Percentiles rank a stretch among this genome's conserved stretches.
phyloP scores from a whole-genome alignment of 257 asterid genomes.

The Henckelia pumila region DNA sequence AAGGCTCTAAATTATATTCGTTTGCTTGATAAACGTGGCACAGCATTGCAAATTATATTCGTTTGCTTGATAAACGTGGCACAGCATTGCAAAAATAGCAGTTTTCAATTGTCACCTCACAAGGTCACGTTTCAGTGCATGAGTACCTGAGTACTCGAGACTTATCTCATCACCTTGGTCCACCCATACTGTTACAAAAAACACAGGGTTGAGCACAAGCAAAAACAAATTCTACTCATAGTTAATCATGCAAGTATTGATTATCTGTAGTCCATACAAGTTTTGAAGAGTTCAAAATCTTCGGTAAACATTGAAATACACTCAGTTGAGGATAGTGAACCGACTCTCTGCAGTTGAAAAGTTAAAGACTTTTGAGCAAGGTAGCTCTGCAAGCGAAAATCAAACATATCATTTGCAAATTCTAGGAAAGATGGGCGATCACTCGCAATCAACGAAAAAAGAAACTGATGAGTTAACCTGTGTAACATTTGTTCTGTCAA shows the following conservation, averaged over 20 bases:
- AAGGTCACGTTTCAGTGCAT: conserved; percentile 88
- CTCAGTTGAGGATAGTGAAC: conserved; percentile 62
- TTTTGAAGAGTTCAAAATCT: conserved; percentile 69
- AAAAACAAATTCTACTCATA: conserved; percentile 17
- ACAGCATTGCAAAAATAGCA: conserved; percentile 1
- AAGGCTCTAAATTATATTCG: not conserved
- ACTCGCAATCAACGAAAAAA: conserved; percentile 23
- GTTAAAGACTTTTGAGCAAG: conserved; percentile 74
- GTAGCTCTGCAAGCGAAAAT: conserved; percentile 71
- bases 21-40: not conserved
- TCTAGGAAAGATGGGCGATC: conserved; percentile 12
- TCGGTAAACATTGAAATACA: conserved; percentile 66
- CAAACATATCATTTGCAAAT: conserved; percentile 12
- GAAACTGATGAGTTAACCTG: conserved; percentile 56
- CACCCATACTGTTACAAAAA: conserved; percentile 71
- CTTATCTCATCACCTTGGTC: conserved; percentile 98
- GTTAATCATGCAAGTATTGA: conserved; percentile 18
- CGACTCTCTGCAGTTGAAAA: conserved; percentile 75
- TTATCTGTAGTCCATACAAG: conserved; percentile 46
- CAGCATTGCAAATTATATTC: no score
- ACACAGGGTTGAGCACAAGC: conserved; percentile 29
- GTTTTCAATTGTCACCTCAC: conserved; percentile 60
- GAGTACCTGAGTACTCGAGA: conserved; percentile 94
- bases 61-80: not conserved
- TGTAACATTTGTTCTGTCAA: conserved; percentile 95